These are phyloP conservation scores for Daphne laureola DNA, from an alignment of 441 rosid genomes.

Conservation along the genomic window DNA sequence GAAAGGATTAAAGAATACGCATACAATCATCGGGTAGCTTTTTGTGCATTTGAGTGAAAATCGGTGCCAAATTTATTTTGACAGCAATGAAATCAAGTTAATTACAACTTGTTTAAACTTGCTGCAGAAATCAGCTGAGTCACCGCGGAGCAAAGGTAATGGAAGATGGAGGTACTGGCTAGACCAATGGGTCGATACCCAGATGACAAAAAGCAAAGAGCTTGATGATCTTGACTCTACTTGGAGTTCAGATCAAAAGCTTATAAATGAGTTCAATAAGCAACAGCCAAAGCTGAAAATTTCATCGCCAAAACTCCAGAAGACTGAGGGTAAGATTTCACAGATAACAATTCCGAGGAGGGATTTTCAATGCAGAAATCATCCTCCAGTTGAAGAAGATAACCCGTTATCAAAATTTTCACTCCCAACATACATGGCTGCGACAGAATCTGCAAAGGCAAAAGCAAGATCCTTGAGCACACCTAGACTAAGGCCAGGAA, in stretches of 20 bases:
- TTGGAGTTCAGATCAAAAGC: slow-evolving; percentile 28
- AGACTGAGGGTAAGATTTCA: slow-evolving; percentile 25
- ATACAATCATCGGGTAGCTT: slow-evolving; percentile 54
- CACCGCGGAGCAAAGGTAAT: slow-evolving; percentile 47
- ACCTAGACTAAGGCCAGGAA: slow-evolving; percentile 59
- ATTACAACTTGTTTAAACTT: not conserved
- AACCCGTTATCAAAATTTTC: slow-evolving; percentile 30
- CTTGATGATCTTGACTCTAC: slow-evolving; percentile 68
- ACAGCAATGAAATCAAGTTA: no score
- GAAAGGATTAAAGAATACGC: slow-evolving; percentile 64
- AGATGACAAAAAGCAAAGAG: slow-evolving; percentile 59
- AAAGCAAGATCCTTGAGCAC: slow-evolving; percentile 73
- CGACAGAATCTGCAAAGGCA: slow-evolving; percentile 83
- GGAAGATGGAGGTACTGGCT: slow-evolving; percentile 83
- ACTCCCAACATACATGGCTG: slow-evolving; percentile 80
- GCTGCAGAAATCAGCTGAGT: slow-evolving; percentile 73
- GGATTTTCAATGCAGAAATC: slow-evolving; percentile 43
- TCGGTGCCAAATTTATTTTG: not conserved
- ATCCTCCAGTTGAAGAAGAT: slow-evolving; percentile 52
- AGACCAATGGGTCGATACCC: slow-evolving; percentile 88
- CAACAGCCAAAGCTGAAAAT: slow-evolving; percentile 31
- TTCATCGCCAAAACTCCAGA: slow-evolving; percentile 18
- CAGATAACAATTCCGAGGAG: slow-evolving; percentile 32
- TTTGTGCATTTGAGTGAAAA: not conserved
- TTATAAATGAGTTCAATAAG: slow-evolving; percentile 33